Conservation (phyloP, 345 rosid species). For the Eucalyptus melliodora region DNA sequence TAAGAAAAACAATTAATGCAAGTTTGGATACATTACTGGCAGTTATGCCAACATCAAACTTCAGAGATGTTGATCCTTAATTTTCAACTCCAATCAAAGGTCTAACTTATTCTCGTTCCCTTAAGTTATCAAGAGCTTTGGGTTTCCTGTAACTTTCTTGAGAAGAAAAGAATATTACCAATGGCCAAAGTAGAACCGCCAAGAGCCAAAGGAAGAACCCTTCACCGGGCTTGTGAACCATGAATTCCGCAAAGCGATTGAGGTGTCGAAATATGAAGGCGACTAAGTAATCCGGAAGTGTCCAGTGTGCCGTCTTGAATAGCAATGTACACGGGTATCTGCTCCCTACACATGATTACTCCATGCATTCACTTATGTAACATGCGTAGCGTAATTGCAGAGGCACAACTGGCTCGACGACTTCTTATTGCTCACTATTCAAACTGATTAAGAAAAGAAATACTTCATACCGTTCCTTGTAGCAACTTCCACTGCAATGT, state of each 20-base stretch:
- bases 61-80: neutral
- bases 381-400: neutral
- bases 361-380: neutral
- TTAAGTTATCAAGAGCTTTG: neutral
- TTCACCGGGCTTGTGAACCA: slow-evolving; percentile 36
- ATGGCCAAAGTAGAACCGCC: slow-evolving; percentile 8
- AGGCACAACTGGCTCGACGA: neutral
- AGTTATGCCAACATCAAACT: neutral
- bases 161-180: slow-evolving; percentile 1
- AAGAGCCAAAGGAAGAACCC: slow-evolving; percentile 12
- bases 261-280: neutral
- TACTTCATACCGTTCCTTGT: neutral
- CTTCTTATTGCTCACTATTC: neutral
- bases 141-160: neutral
- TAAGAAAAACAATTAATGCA: neutral
- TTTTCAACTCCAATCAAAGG: neutral
- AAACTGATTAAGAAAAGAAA: neutral
- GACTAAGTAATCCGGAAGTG: slow-evolving; percentile 9
- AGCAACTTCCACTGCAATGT: slow-evolving; percentile 16
- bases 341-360: neutral
- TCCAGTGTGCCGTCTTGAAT: slow-evolving; percentile 14
- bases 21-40: neutral
- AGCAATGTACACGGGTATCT: slow-evolving; percentile 16
- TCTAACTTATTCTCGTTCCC: neutral
- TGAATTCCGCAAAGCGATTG: slow-evolving; percentile 19